Evolutionary conservation across 768 basidiomycete genomes (phyloP), one percentile per base, ranked within the genome.

Genomic region (Phylloporus sp.): DNA sequence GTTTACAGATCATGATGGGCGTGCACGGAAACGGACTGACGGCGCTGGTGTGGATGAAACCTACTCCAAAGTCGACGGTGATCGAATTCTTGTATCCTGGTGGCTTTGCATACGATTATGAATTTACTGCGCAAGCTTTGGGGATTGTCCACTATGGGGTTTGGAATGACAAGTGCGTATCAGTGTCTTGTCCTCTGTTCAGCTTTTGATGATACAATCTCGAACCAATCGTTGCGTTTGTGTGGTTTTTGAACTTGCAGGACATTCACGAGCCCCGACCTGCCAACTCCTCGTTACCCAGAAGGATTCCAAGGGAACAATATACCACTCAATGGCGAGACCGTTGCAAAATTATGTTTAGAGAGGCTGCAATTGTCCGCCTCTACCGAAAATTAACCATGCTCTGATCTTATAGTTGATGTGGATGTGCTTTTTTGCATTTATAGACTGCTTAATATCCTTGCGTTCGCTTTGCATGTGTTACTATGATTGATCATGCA

Each of bases 21-120:
- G 87, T 95, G 15, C 93, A 95, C 60, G 93, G 94, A 10, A 95
- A 97, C 63, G 94, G 91, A 28, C 67, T 97, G 34, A 95, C 92
- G 0, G 79, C 90, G 26, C 77, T 95, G 1, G 65, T 97, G 5
- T 97, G 92, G 93, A 97, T 95, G 94, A 85, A 88, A 22, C 88
- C 90, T 2, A 81, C 80, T 4, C 84, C 84, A 6, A 76, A 85
- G 16, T 80, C 90, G 28, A 92, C 94, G 0, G 91, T 97, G 28
- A 90, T 95, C 63, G 94, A 97, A 62, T 93, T 97, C 70, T 94
- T 93, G 69, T 90, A 76, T 68, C 86, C 86, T 0, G 77, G 77
- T 36, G 91, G 92, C 4, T 94, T 94, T 63, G 89, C 92, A 11
- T 79, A 81, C 56, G 91, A 94, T 65, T 94, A 94, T 62, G 82